phyloP scores from a whole-genome alignment of 2,329 filamentous ascomycete genomes.

The Penicillium sumatraense region DNA sequence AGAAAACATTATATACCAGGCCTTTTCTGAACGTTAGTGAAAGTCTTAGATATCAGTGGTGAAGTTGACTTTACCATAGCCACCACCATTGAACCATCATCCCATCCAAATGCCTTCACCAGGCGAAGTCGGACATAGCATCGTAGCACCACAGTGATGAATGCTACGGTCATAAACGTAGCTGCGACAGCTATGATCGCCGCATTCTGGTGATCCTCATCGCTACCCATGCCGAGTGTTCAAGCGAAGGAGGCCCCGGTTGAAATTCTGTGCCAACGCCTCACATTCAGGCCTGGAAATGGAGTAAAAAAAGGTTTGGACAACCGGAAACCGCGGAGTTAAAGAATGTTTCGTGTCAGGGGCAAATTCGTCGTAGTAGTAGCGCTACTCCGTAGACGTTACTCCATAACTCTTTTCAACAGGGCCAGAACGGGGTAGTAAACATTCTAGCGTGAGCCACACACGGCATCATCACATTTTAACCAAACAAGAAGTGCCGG shows the following conservation, averaged over 20 bases:
- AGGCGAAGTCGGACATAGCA: conserved; percentile 37
- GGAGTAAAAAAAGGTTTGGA: neutral
- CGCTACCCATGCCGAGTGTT: neutral
- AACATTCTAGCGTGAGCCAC: conserved; percentile 1
- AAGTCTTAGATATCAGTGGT: neutral
- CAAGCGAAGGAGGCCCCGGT: neutral
- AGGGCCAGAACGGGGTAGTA: neutral
- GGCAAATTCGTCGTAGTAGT: neutral
- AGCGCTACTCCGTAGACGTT: neutral
- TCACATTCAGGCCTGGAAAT: neutral
- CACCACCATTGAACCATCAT: conserved; percentile 38
- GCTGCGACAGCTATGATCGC: conserved; percentile 32
- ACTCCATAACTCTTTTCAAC: neutral
- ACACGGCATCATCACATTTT: neutral
- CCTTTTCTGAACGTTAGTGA: conserved; percentile 1
- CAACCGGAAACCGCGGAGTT: neutral
- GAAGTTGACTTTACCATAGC: conserved; percentile 26
- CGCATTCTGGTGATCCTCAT: conserved; percentile 26
- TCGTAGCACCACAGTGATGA: conserved; percentile 33
- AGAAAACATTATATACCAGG: conserved; percentile 36
- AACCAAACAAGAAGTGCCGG: neutral
- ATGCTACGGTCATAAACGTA: conserved; percentile 33
- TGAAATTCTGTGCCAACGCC: neutral
- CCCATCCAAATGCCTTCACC: conserved; percentile 39
- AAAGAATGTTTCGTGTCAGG: conserved; percentile 1